Evolutionary conservation across 2,329 filamentous ascomycete species (phyloP), one percentile per base, ranked within the genome.

Genomic region (Cladorrhinum sp.): DNA sequence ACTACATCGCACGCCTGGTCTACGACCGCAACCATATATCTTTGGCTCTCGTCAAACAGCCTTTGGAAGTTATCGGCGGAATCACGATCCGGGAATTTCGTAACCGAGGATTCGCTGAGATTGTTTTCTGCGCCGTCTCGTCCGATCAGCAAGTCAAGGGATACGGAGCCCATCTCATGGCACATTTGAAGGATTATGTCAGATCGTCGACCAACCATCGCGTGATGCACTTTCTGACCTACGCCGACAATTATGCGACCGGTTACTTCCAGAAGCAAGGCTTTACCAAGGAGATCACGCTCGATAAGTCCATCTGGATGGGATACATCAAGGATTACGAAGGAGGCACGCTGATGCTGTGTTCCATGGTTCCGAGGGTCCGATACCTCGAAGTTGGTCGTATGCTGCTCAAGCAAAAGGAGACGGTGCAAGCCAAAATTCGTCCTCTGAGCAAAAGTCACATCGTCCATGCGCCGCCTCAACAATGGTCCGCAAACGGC

Each of bases 251-350:
- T 74, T 98, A 98, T 72, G 95, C 95, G 33, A 99, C 96, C 65
- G 95, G 95, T 3, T 98, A 98, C 74, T 98, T 99, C 76, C 96
- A 97, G 74, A 99, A 98, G 73, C 95, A 98, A 73, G 95, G 95
- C 0, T 99, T 98, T 72, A 97, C 95, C 1, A 98, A 98, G 73
- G 94, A 99, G 69, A 97, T 98, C 67, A 96, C 92, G 0, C 84
- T 98, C 1, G 90, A 95, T 59, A 89, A 88, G 69, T 86, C 88
- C 1, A 86, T 92, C 4, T 98, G 95, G 95, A 98, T 98, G 94
- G 95, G 95, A 1, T 98, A 97, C 70, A 99, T 99, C 79, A 99
- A 99, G 74, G 95, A 99, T 73, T 99, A 98, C 73, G 94, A 98
- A 76, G 95, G 95, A 58, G 95, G 95, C 59, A 98, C 95, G 0